These are phyloP conservation scores for Pseudopithomyces chartarum DNA, from an alignment of 2,329 filamentous ascomycete species.

Conservation along the genomic window DNA sequence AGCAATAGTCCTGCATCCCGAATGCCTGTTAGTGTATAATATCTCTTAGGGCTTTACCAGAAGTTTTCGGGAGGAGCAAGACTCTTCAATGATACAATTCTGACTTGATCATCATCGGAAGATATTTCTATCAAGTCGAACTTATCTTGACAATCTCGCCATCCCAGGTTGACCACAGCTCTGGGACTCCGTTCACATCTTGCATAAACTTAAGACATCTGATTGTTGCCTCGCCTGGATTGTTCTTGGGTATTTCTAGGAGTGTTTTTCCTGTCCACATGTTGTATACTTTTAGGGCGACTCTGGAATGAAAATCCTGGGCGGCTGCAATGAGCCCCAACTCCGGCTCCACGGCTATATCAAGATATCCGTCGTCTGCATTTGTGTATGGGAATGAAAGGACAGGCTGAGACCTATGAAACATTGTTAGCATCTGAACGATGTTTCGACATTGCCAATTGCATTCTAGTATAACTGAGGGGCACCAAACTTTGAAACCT, in stretches of 20 bases:
- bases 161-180: conserved; percentile 30
- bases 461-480: not conserved
- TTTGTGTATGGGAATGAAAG: conserved; percentile 35
- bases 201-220: conserved; percentile 39
- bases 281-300: conserved; percentile 34
- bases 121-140: conserved; percentile 8
- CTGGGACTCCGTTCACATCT: conserved; percentile 18
- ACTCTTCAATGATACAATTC: too few species aligned
- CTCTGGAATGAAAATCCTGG: conserved; percentile 22
- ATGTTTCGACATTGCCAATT: not conserved
- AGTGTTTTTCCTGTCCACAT: conserved; percentile 38
- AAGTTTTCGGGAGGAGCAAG: too few species aligned
- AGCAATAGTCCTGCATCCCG: too few species aligned
- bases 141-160: conserved; percentile 20
- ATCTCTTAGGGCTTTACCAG: too few species aligned
- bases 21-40: too few species aligned
- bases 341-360: conserved; percentile 32
- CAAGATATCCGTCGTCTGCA: conserved; percentile 28
- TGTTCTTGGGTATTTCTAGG: conserved; percentile 22
- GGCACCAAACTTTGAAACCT: not conserved
- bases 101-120: too few species aligned
- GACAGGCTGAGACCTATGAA: conserved; percentile 28
- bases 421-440: not conserved
- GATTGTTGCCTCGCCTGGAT: conserved; percentile 10
- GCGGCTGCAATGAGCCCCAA: conserved; percentile 41